Base-by-base conservation (phyloP, 2,329 filamentous ascomycete genomes). In the Phoma sp. region DNA sequence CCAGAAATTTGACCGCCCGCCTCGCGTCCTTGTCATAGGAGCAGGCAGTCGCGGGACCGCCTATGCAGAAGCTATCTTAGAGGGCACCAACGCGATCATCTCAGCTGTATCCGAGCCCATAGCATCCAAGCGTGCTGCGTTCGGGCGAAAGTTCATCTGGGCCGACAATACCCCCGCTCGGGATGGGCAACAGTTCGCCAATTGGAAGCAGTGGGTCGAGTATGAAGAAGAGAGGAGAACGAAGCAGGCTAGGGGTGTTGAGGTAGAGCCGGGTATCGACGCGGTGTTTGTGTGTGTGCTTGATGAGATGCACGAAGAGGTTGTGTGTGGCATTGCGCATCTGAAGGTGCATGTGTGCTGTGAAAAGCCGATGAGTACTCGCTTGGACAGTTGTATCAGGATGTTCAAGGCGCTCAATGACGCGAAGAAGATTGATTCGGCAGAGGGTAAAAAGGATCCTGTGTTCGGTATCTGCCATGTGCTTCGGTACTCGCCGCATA, bases 391-490 rank as follows among this genome's bases (percentile, higher is more conserved):
- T 66, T 97, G 92, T 70, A 78, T 96, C 32, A 81, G 80, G 38
- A 94, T 96, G 67, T 91, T 87, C 73, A 77, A 77, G 43, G 82
- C 87, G 1, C 72, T 91, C 60, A 63, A 63, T 9, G 54, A 60
- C 24, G 61, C 24, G 32, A 58, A 51, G 22, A 51, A n/a, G 22
- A 37, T 17, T 71, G 13, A 72, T 75, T 6, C 63, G 66, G 57
- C 56, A 37, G 51, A 48, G 1, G 55, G 17, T 6, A 63, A 57
- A 38, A 65, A 65, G 39, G 67, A 71, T 36, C 69, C 67, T 0
- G 81, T 98, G 37, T 96, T 98, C 74, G 92, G 91, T 0, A 92
- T 98, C 52, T 94, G 95, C 12, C 95, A 99, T 76, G 95, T 99
- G 13, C 80, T 99, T 53, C 85, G 94, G 32, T 98, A 98, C 75